Base-by-base conservation (phyloP, 257 asterid genomes). In the Plantago elongata region DNA sequence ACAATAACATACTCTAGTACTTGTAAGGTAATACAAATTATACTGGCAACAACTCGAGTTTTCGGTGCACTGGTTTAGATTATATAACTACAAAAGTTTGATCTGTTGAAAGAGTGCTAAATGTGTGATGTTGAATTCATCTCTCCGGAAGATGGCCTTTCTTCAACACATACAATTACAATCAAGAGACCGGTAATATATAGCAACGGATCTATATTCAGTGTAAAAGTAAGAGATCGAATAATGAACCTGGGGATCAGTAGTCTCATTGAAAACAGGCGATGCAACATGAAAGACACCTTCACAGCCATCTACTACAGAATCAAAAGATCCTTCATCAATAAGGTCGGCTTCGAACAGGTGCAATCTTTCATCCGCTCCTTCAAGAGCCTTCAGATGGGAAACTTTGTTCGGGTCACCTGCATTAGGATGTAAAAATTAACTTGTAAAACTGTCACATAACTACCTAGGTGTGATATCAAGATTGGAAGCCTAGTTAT, bases 221-320 rank as follows among this genome's bases (percentile, higher is more conserved):
- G n/a, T 42, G 0, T 56, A 37, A 8, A 30, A 22, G 11, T 34
- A 56, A 12, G 30, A 57, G n/a, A 22, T 22, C 27, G 27, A 18
- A 43, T 3, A 47, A 51, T 4, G 61, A 42, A 75, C 89, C 84
- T 81, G 70, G 29, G 84, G 86, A 46, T 81, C 55, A 6, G 63
- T 54, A n/a, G 37, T 69, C 11, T 72, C 16, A 9, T 68, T 40
- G 29, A 18, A 45, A 66, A 83, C 82, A 0, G 90, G 91, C 2
- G 95, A 77, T 16, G 90, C 87, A 5, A 80, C 75, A 71, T 85
- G 94, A 51, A 85, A 85, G 46, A 83, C 90, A 3, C 84, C 78
- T 13, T 77, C 76, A 69, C 91, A 86, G 16, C 87, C 95, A 46
- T 79, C 80, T 54, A 86, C 67, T 0, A 72, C 54, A 30, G 78